Base-by-base conservation (phyloP, 805 yeast genomes). In the Candida nanaspora region DNA sequence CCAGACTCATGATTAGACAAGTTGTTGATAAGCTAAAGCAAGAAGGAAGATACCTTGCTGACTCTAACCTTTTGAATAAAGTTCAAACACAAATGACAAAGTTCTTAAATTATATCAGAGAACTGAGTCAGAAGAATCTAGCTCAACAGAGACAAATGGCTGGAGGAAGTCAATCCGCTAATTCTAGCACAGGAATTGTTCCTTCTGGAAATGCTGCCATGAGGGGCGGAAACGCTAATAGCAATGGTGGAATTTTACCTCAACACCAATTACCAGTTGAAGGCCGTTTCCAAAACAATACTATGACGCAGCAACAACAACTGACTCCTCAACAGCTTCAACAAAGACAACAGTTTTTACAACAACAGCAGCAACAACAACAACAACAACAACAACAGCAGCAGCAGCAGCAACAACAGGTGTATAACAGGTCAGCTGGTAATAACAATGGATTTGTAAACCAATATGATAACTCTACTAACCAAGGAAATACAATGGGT, bases 1-100 rank as follows among this genome's bases (percentile, higher is more conserved):
- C 85, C 70, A 80, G 86, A 60, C 72, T 78, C 45, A 81, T 86
- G 81, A 78, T 86, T 34, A 81, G 78, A 52, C 83, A 81, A 55
- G 83, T 86, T 45, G 63, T 81, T 49, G 93, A 86, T 39, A 79
- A 75, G 35, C 66, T 86, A 48, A 74, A 79, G 43, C 48, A 47
- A 27, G 34, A 31, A 19, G 47, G 51, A 5, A 69, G 76, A 46
- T 86, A 73, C 53, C 74, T 80, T 46, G 89, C 89, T 1, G 76
- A 78, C n/a, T 82, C 83, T 14, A 86, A 79, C 36, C 68, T 85
- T 32, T 65, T 86, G 39, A 85, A 78, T 34, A 82, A 80, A 59
- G 72, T 87, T 41, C 78, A 81, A 45, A 64, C 69, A 36, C 94
- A 87, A 51, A 79, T 85, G 42, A 83, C 80, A 41, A 76, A 80